Conservation (phyloP, 2,329 filamentous ascomycete genomes). For the Talaromyces verruculosus region DNA sequence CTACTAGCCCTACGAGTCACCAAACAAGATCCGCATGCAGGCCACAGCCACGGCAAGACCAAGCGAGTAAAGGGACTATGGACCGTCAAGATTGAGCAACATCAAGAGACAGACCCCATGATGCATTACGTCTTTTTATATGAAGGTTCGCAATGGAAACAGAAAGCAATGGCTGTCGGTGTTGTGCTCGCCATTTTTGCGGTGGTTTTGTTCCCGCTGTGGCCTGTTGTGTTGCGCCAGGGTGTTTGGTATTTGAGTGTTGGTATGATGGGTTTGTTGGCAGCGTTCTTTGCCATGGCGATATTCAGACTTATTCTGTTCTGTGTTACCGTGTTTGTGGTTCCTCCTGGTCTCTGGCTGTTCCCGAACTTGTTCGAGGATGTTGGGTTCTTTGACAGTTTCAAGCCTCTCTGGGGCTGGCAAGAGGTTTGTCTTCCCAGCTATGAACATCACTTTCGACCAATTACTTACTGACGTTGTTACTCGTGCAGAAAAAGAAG, state of each 20-base stretch:
- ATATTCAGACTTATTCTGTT: constrained; percentile 96
- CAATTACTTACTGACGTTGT: constrained; percentile 3
- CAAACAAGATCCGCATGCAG: constrained; percentile 76
- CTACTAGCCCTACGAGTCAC: constrained; percentile 87
- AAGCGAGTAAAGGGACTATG: constrained; percentile 95
- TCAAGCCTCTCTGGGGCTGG: constrained; percentile 96
- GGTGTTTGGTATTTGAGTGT: constrained; percentile 98
- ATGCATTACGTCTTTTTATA: constrained; percentile 97
- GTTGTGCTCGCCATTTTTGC: constrained; percentile 82
- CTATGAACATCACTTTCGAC: neutral
- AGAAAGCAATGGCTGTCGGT: constrained; percentile 83
- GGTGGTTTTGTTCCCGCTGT: constrained; percentile 91
- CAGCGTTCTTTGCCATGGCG: constrained; percentile 94
- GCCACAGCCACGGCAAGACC: constrained; percentile 65
- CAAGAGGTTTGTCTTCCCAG: constrained; percentile 70
- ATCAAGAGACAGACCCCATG: constrained; percentile 69
- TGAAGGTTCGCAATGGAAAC: constrained; percentile 90
- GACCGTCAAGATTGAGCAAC: constrained; percentile 93
- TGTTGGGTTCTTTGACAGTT: constrained; percentile 96
- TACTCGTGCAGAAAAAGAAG: constrained; percentile 35
- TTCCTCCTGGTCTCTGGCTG: constrained; percentile 89
- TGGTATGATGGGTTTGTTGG: constrained; percentile 84
- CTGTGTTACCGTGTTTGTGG: constrained; percentile 81
- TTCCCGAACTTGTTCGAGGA: constrained; percentile 98
- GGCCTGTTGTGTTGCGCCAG: constrained; percentile 85